These are phyloP conservation scores for Pseudonectria foliicola DNA, from an alignment of 2,329 filamentous ascomycete genomes.

Conservation along the genomic window DNA sequence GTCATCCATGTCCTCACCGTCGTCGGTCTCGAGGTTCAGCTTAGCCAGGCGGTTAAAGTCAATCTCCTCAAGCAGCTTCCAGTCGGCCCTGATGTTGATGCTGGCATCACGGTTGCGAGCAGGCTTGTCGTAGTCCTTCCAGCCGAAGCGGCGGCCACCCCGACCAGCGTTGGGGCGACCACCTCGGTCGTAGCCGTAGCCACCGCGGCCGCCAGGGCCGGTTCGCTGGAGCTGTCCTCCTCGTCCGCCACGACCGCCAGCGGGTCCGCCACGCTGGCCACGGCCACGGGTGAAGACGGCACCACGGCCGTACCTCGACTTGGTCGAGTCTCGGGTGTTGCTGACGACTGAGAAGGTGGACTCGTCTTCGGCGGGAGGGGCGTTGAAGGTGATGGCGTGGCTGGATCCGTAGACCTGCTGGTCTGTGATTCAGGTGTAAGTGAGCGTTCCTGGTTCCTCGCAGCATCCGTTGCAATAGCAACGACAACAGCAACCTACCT, in stretches of 20 bases:
- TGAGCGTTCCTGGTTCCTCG: neutral
- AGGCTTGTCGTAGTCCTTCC: slow-evolving; percentile 99
- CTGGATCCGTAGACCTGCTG: slow-evolving; percentile 96
- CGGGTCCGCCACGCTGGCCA: slow-evolving; percentile 66
- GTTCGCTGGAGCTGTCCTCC: slow-evolving; percentile 62
- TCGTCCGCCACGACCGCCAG: slow-evolving; percentile 52
- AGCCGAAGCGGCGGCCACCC: slow-evolving; percentile 84
- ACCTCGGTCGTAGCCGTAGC: slow-evolving; percentile 61
- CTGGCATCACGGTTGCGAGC: slow-evolving; percentile 92
- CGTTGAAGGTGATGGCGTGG: slow-evolving; percentile 77
- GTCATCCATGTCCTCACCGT: slow-evolving; percentile 89
- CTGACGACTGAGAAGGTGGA: slow-evolving; percentile 97
- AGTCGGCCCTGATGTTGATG: slow-evolving; percentile 92
- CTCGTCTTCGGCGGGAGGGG: slow-evolving; percentile 90
- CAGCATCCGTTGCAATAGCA: neutral
- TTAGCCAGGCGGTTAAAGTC: slow-evolving; percentile 94
- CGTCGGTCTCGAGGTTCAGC: slow-evolving; percentile 89
- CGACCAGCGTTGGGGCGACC: slow-evolving; percentile 60
- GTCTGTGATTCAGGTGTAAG: slow-evolving; percentile 44
- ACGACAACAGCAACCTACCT: slow-evolving; percentile 48
- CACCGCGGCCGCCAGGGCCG: slow-evolving; percentile 60
- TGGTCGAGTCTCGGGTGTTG: slow-evolving; percentile 79
- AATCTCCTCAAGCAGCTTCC: slow-evolving; percentile 94
- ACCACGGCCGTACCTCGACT: slow-evolving; percentile 82
- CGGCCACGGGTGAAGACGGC: slow-evolving; percentile 85